These are phyloP conservation scores for Lachnellula cervina DNA, from an alignment of 2,329 filamentous ascomycete species.

Conservation along the genomic window DNA sequence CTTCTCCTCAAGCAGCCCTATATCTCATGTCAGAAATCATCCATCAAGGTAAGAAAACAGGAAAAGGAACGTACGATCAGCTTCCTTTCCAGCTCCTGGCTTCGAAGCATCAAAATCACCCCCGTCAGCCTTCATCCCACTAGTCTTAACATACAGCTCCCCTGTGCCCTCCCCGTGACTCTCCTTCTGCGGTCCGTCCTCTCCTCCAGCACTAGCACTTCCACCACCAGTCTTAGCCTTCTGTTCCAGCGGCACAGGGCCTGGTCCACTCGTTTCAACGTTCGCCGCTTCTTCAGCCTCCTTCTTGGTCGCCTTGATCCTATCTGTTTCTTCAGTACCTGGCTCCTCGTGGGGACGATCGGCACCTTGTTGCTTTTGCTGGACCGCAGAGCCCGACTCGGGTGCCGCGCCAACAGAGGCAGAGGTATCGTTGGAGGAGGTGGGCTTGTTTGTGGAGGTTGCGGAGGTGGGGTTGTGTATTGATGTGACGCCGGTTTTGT, in stretches of 20 bases:
- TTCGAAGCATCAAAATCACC: conserved; percentile 62
- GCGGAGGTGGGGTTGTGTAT: conserved; percentile 7
- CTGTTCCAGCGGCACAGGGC: conserved; percentile 23
- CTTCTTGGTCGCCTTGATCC: conserved; percentile 12
- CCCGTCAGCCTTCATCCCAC: conserved; percentile 58
- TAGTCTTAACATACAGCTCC: conserved; percentile 52
- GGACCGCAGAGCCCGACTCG: conserved; percentile 6
- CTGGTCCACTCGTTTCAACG: background rate
- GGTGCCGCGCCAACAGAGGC: conserved; percentile 13
- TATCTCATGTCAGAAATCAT: background rate
- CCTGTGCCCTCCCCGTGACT: conserved; percentile 45
- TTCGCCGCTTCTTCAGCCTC: conserved; percentile 8
- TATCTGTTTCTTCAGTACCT: background rate
- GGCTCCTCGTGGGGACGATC: conserved; percentile 31
- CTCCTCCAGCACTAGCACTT: conserved; percentile 8
- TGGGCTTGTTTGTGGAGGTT: conserved; percentile 7
- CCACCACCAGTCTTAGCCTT: conserved; percentile 27
- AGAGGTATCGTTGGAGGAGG: conserved; percentile 5
- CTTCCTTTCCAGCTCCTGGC: conserved; percentile 61
- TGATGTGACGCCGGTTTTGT: conserved; percentile 8
- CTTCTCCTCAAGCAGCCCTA: conserved; percentile 51
- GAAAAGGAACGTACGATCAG: conserved; percentile 49
- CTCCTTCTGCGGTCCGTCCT: conserved; percentile 22
- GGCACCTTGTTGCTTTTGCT: conserved; percentile 34
- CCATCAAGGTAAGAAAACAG: background rate